Percentiles rank a stretch among this genome's conserved stretches.
These are phyloP conservation scores for Coemansia sp. DNA, from an alignment of 192 early-diverging fungal genomes.

Conservation along the genomic window DNA sequence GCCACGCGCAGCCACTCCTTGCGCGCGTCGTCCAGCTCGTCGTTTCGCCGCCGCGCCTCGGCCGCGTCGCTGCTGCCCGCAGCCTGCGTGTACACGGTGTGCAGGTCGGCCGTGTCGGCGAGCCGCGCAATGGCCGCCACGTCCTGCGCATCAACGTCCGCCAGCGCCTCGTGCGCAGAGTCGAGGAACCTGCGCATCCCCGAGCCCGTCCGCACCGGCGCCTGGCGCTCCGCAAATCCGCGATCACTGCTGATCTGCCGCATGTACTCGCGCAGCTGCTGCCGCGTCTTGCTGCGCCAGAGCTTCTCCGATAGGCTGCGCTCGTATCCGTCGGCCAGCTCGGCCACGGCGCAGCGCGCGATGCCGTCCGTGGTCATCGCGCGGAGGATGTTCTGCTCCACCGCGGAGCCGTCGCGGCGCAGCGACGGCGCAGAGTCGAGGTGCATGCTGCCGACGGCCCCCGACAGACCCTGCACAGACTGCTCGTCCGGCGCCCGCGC, in stretches of 20 bases:
- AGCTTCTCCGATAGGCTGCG: conserved; percentile 26
- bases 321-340: conserved; percentile 31
- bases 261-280: conserved; percentile 21
- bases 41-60: conserved; percentile 35
- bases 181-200: conserved; percentile 55
- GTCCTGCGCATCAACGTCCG: conserved; percentile 8
- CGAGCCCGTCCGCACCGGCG: conserved; percentile 54
- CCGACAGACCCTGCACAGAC: neutral
- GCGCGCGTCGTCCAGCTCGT: conserved; percentile 35
- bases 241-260: conserved; percentile 22
- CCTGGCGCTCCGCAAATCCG: conserved; percentile 56
- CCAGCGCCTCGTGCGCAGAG: conserved; percentile 23
- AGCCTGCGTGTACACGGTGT: conserved; percentile 19
- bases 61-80: conserved; percentile 16
- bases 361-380: conserved; percentile 5
- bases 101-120: conserved; percentile 23
- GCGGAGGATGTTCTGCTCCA: conserved; percentile 33
- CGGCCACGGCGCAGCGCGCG: conserved; percentile 18
- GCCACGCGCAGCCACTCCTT: conserved; percentile 23
- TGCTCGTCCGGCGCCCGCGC: conserved; percentile 4
- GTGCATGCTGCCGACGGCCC: neutral
- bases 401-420: conserved; percentile 2
- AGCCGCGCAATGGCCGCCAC: conserved; percentile 17
- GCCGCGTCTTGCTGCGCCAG: conserved; percentile 36
- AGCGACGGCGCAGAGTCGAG: neutral